A percentile compares a stretch with the other conserved stretches of the same genome.
Evolutionary conservation across 164 flowering plant genomes (phyloP).

Genomic region (Saururus chinensis): DNA sequence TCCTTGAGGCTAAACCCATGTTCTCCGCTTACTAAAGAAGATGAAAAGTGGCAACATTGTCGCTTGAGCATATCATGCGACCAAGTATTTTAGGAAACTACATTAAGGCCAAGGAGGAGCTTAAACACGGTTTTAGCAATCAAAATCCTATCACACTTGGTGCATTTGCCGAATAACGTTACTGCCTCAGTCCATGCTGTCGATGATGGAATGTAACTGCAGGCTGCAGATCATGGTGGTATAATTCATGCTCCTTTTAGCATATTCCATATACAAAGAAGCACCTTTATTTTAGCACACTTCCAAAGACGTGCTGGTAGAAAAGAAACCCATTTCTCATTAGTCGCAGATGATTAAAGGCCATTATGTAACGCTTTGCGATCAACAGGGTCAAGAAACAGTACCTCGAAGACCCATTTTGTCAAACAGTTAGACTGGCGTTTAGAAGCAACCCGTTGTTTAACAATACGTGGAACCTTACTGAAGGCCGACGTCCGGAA

Average conservation of each 20-base stretch:
- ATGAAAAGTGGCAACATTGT: constrained; percentile 29
- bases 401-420: constrained; percentile 61
- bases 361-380: constrained; percentile 22
- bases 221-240: constrained; percentile 31
- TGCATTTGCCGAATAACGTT: constrained; percentile 55
- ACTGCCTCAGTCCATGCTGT: constrained; percentile 37
- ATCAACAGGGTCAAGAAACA: constrained; percentile 54
- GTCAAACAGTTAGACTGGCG: constrained; percentile 58
- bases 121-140: constrained; percentile 46
- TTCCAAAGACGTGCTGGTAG: constrained; percentile 59
- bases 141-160: constrained; percentile 52
- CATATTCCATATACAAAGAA: too few relatives aligned
- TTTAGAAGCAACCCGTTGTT: constrained; percentile 28
- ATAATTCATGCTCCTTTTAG: constrained; percentile 36
- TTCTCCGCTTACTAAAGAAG: constrained; percentile 44
- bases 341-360: constrained; percentile 27
- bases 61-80: constrained; percentile 44
- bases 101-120: constrained; percentile 32
- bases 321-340: constrained; percentile 41
- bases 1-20: constrained; percentile 41
- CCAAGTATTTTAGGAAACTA: constrained; percentile 74
- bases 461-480: constrained; percentile 17
- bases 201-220: constrained; percentile 44
- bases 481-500: not conserved
- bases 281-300: constrained; percentile 59